Evolutionary conservation across 2,329 filamentous ascomycete species (phyloP).

Genomic region (Dryadomyces sulphureus): DNA sequence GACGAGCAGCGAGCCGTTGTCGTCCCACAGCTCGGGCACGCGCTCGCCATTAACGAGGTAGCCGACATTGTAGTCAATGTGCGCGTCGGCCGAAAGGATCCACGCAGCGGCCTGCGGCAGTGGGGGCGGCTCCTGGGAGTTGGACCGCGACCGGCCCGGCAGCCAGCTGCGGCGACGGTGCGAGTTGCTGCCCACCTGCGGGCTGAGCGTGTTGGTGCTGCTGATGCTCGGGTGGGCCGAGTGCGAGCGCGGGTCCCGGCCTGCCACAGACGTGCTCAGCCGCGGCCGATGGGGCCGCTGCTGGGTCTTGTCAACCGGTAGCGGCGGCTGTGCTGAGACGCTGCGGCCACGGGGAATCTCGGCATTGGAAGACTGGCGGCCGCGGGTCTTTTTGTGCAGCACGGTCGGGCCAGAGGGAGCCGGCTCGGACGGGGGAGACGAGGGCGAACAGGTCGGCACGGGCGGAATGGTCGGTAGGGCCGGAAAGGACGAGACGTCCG

Average conservation of each 20-base stretch:
- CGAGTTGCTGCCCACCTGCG: slow-evolving; percentile 23
- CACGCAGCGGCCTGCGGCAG: slow-evolving; percentile 21
- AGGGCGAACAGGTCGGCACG: too few relatives aligned
- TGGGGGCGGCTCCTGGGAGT: slow-evolving; percentile 23
- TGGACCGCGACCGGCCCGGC: slow-evolving; percentile 36
- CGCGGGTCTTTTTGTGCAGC: background rate
- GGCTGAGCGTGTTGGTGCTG: slow-evolving; percentile 24
- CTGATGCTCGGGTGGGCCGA: slow-evolving; percentile 21
- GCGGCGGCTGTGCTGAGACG: slow-evolving; percentile 30
- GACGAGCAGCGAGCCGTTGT: slow-evolving; percentile 40
- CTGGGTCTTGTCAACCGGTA: background rate
- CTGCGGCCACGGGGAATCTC: slow-evolving; percentile 24
- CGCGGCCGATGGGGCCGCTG: slow-evolving; percentile 13
- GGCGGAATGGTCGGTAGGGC: too few relatives aligned
- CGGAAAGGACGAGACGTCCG: too few relatives aligned
- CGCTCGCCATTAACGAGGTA: slow-evolving; percentile 39
- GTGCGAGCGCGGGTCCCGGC: slow-evolving; percentile 16
- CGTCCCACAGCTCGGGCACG: slow-evolving; percentile 53
- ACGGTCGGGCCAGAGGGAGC: background rate
- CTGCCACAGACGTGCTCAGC: slow-evolving; percentile 17
- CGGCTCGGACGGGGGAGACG: too few relatives aligned
- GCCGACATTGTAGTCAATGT: slow-evolving; percentile 39
- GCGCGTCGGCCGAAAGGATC: slow-evolving; percentile 37
- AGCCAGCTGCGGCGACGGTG: slow-evolving; percentile 38
- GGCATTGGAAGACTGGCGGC: slow-evolving; percentile 20